Conservation (phyloP, 345 rosid genomes). For the Gynandropsis gynandra region DNA sequence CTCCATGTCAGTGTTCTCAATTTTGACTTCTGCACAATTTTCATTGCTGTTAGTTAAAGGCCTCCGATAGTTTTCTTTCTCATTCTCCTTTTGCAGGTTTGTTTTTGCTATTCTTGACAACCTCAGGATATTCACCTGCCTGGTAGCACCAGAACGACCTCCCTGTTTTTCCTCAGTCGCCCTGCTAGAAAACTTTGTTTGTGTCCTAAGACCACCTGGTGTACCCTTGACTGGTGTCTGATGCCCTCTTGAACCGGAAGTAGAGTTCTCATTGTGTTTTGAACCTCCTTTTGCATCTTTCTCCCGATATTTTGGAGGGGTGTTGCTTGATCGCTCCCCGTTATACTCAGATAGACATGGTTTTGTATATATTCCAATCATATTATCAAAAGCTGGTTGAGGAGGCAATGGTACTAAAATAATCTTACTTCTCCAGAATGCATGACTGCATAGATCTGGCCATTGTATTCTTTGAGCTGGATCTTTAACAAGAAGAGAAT, state of each 20-base stretch:
- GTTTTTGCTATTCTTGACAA: constrained; percentile 88
- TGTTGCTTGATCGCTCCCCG: constrained; percentile 66
- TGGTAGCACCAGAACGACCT: constrained; percentile 47
- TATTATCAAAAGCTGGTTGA: constrained; percentile 79
- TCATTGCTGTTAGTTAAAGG: constrained; percentile 63
- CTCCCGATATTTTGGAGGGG: constrained; percentile 68
- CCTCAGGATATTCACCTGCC: constrained; percentile 77
- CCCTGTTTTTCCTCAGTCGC: constrained; percentile 58
- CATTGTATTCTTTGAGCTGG: constrained; percentile 90
- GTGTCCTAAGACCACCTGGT: constrained; percentile 47
- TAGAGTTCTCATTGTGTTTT: constrained; percentile 58
- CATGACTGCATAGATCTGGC: constrained; percentile 79
- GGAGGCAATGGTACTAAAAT: constrained; percentile 53
- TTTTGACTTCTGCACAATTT: constrained; percentile 82
- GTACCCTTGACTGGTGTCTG: constrained; percentile 66
- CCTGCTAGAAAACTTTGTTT: constrained; percentile 49
- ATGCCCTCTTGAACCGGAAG: constrained; percentile 39
- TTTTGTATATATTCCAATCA: constrained; percentile 55
- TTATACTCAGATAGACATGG: constrained; percentile 77
- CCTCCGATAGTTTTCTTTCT: constrained; percentile 93
- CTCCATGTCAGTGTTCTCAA: constrained; percentile 95
- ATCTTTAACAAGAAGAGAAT: constrained; percentile 86
- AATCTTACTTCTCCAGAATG: constrained; percentile 74
- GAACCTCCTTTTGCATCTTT: constrained; percentile 56
- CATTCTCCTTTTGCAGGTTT: constrained; percentile 89